Percentiles rank a stretch among this genome's conserved stretches.
These are phyloP conservation scores for Salvia hispanica DNA, from an alignment of 257 asterid genomes.

Conservation along the genomic window DNA sequence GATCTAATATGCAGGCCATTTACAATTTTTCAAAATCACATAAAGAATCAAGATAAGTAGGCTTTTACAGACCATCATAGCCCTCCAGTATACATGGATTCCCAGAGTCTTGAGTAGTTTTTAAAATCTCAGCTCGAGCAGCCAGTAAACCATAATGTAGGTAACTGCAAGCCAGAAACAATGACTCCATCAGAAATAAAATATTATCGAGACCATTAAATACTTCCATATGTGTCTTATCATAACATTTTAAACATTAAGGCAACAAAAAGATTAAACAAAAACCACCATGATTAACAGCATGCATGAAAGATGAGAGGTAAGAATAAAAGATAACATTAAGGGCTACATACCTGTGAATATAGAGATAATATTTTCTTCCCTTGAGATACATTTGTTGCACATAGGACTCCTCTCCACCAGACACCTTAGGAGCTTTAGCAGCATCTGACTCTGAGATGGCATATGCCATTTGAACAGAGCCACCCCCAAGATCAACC, in stretches of 20 bases:
- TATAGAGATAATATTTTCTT: constrained; percentile 61
- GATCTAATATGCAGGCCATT: too few relatives aligned
- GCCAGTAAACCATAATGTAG: constrained; percentile 79
- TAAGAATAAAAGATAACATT: neutral
- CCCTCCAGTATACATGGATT: constrained; percentile 69
- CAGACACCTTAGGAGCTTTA: constrained; percentile 51
- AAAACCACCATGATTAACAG: constrained; percentile 17
- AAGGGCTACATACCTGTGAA: constrained; percentile 58
- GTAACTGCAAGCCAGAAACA: constrained; percentile 53
- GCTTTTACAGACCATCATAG: constrained; percentile 52
- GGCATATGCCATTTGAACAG: constrained; percentile 87
- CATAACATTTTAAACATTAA: constrained; percentile 2
- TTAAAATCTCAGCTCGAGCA: constrained; percentile 75
- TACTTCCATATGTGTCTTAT: neutral
- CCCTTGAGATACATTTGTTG: constrained; percentile 67
- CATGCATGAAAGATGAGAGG: constrained; percentile 20
- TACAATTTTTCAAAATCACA: too few relatives aligned
- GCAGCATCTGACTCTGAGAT: constrained; percentile 65
- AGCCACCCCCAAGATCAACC: constrained; percentile 90
- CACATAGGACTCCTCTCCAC: constrained; percentile 66
- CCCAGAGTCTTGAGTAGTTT: constrained; percentile 51
- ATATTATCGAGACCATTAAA: constrained; percentile 9
- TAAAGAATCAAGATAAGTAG: neutral
- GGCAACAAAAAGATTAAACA: neutral
- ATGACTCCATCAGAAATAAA: constrained; percentile 1